Evolutionary conservation across 2,329 filamentous ascomycete genomes (phyloP).

Genomic region (Botryosphaeria dothidea): DNA sequence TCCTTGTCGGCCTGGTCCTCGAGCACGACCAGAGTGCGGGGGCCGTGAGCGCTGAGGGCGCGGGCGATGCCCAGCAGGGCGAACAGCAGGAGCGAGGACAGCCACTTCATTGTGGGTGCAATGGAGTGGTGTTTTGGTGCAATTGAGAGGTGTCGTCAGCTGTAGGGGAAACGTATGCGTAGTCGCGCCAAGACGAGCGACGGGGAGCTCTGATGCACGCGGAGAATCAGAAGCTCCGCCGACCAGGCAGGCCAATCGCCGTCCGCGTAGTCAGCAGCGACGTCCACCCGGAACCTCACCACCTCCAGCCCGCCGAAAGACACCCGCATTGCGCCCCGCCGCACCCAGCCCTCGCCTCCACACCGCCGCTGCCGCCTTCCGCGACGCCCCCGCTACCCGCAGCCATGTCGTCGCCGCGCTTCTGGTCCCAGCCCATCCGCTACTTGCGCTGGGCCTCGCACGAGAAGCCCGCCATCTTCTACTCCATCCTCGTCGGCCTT

Average conservation of each 20-base stretch:
- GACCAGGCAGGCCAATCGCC: conserved; percentile 5
- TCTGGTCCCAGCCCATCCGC: conserved; percentile 80
- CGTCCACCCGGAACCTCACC: neutral
- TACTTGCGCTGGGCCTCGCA: conserved; percentile 88
- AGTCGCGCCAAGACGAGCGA: conserved; percentile 34
- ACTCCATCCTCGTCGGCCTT: conserved; percentile 72
- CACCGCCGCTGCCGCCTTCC: neutral
- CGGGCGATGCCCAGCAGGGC: conserved; percentile 66
- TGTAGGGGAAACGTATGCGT: conserved; percentile 40
- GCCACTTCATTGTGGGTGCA: conserved; percentile 67
- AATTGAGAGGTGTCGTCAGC: conserved; percentile 21
- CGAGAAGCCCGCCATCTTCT: conserved; percentile 90
- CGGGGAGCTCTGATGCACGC: conserved; percentile 16
- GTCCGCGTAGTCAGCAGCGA: conserved; percentile 10
- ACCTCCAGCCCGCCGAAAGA: neutral
- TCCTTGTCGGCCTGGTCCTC: conserved; percentile 81
- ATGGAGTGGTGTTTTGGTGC: conserved; percentile 25
- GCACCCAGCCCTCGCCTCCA: neutral
- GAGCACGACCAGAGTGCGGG: conserved; percentile 79
- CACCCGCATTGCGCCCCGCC: neutral
- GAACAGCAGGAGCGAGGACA: conserved; percentile 69
- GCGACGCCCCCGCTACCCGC: conserved; percentile 18
- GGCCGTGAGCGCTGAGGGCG: conserved; percentile 77
- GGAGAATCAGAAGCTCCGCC: conserved; percentile 20
- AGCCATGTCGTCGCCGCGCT: conserved; percentile 70